A percentile compares a stretch with the other conserved stretches of the same genome.
Evolutionary conservation across 768 basidiomycete genomes (phyloP).

Genomic region (Mycena galopus): DNA sequence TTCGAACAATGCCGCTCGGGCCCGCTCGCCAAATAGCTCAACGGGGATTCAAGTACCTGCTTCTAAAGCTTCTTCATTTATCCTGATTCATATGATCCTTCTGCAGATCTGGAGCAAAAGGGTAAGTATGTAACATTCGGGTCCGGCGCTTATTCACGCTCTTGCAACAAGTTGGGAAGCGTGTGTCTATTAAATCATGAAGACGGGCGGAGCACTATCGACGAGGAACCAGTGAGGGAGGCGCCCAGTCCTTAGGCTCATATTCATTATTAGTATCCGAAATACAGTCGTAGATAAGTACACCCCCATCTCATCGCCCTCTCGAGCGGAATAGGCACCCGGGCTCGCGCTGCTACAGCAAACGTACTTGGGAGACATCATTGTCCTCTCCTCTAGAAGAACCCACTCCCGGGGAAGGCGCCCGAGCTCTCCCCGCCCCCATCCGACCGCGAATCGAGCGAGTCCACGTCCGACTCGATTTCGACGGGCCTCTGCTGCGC

Average conservation of each 20-base stretch:
- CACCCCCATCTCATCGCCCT: not conserved
- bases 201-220: too few relatives aligned
- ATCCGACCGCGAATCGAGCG: slow-evolving; percentile 27
- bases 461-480: slow-evolving; percentile 35
- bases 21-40: not conserved
- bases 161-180: too few relatives aligned
- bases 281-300: not conserved
- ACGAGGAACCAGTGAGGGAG: too few relatives aligned
- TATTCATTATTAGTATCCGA: not conserved
- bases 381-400: slow-evolving; percentile 26
- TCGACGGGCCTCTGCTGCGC: not conserved
- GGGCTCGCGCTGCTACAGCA: not conserved
- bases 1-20: not conserved
- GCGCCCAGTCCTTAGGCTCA: not conserved
- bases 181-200: too few relatives aligned
- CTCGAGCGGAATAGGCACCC: not conserved
- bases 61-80: not conserved
- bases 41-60: not conserved
- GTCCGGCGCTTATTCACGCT: too few relatives aligned
- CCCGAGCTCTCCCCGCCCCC: slow-evolving; percentile 37
- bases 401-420: slow-evolving; percentile 35
- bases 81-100: not conserved
- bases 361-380: not conserved
- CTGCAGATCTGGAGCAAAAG: not conserved
- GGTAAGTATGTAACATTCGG: too few relatives aligned